Evolutionary conservation across 1,284 basidiomycete genomes (phyloP), one percentile per base, ranked within the genome.

Genomic region (Apiotrichum laibachii): DNA sequence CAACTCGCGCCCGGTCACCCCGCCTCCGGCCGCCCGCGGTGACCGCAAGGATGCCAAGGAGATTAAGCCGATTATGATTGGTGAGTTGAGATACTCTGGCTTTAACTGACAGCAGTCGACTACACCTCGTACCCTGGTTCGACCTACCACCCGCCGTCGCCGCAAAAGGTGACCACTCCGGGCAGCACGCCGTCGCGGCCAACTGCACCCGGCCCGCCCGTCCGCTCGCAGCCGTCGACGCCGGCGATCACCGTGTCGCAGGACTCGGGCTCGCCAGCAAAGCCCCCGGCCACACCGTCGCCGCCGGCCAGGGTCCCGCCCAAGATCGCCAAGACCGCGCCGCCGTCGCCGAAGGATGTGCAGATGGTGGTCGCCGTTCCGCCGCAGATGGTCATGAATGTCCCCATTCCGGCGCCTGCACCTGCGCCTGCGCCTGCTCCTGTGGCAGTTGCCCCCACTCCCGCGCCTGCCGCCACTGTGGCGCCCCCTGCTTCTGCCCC

Each of bases 41-140:
- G 10, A 5, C 13, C 42, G 9, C 31, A 16, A 11, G 5, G 12
- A 31, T 15, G 16, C 18, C 31, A 33, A 53, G 34, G 33, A 34
- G 13, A 45, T 53, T 33, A 45, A 45, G 43, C 51, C 51, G 11
- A 53, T 53, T 31, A 53, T 45, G 51, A 53, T 53, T 16, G 42
- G 51, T 53, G 33, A 53, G 51, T n/a, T 52, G 9, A 12, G 7
- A 2, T 2, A 0, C 16, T 31, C 8, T 18, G 11, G 15, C 11
- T 31, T 31, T 10, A 45, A 39, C 51, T 53, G 18, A 53, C 43
- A 37, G n/a, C 43, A 53, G 51, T 53, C 6, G 51, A 53, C 43
- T 53, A 53, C 34, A 13, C 33, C 15, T 35, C 19, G 26, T 33
- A 15, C 12, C 16, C 9, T 52, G 35, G 12, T 16, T n/a, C 43